Conservation (phyloP, 768 basidiomycete genomes). For the Macrocybe gigantea region DNA sequence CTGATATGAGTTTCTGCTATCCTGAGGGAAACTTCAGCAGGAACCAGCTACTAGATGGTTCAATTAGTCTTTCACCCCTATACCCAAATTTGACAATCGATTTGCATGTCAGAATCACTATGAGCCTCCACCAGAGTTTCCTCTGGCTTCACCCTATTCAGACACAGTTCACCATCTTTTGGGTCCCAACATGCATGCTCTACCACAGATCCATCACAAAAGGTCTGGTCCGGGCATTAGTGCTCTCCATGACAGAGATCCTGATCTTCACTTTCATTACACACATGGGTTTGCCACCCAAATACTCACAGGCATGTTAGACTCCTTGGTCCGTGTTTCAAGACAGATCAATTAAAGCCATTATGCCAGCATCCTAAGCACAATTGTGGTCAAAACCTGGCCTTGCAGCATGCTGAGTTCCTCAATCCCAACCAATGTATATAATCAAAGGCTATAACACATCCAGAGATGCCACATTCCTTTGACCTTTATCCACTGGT, state of each 20-base stretch:
- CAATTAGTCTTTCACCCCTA: slow-evolving; percentile 96
- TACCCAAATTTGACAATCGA: slow-evolving; percentile 94
- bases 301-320: slow-evolving; percentile 80
- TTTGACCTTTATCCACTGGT: slow-evolving; percentile 46
- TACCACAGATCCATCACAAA: slow-evolving; percentile 70
- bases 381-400: slow-evolving; percentile 20
- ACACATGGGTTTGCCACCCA: slow-evolving; percentile 49
- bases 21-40: slow-evolving; percentile 61
- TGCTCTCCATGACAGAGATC: slow-evolving; percentile 62
- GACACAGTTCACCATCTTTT: slow-evolving; percentile 88
- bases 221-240: slow-evolving; percentile 70
- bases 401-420: slow-evolving; percentile 34
- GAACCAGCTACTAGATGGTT: slow-evolving; percentile 93
- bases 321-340: slow-evolving; percentile 87
- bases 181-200: slow-evolving; percentile 84
- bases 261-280: too few relatives aligned
- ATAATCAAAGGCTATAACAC: slow-evolving; percentile 58
- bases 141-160: slow-evolving; percentile 91
- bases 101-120: slow-evolving; percentile 96
- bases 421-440: too few relatives aligned
- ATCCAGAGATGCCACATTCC: slow-evolving; percentile 62
- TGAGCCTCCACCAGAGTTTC: slow-evolving; percentile 95
- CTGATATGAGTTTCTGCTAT: slow-evolving; percentile 48
- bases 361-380: slow-evolving; percentile 74
- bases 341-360: slow-evolving; percentile 78